phyloP scores from a whole-genome alignment of 768 basidiomycete species.

The Agaricus bisporus region DNA sequence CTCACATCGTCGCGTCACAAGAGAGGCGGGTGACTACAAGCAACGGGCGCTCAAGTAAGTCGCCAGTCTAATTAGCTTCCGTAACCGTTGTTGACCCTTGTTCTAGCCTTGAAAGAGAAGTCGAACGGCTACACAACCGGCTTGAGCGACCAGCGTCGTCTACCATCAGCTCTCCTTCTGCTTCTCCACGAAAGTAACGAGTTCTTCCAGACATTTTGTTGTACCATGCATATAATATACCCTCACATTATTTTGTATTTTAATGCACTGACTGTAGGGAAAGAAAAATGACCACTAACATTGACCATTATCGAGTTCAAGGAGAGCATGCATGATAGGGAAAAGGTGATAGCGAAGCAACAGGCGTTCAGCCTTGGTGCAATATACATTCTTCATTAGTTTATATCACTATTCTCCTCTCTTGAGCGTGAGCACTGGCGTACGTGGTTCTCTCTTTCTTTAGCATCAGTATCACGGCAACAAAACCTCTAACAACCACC shows the following conservation, averaged over 20 bases:
- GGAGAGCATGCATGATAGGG: no score
- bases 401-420: no score
- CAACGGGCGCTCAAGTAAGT: slow-evolving; percentile 64
- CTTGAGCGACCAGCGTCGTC: slow-evolving; percentile 16
- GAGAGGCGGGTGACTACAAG: slow-evolving; percentile 69
- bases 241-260: slow-evolving; percentile 5
- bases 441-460: no score
- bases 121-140: slow-evolving; percentile 20
- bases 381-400: no score
- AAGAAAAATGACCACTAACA: no score
- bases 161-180: slow-evolving; percentile 2
- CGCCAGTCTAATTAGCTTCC: not conserved
- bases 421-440: no score
- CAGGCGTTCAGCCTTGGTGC: no score
- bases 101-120: slow-evolving; percentile 21
- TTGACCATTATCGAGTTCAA: no score
- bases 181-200: slow-evolving; percentile 7
- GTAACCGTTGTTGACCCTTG: not conserved
- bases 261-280: not conserved
- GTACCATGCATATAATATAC: not conserved
- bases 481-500: no score
- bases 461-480: no score
- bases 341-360: no score
- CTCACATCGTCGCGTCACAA: slow-evolving; percentile 69
- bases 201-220: not conserved